These are phyloP conservation scores for Craspedostauros australis DNA, from an alignment of 108 stramenopile species.

Conservation along the genomic window DNA sequence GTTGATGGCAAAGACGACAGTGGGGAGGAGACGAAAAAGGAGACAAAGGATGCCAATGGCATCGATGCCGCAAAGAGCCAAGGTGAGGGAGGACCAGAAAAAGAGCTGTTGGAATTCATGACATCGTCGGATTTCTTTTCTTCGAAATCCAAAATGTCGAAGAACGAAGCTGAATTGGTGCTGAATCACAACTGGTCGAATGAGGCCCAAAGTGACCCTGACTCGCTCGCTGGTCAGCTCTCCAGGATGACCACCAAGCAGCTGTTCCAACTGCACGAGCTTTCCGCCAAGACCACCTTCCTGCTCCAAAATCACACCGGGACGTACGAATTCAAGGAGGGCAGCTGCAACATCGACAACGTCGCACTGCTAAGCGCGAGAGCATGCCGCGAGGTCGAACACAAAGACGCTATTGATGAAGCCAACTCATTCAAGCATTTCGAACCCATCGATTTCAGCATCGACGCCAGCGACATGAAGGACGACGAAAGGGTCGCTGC, in stretches of 20 bases:
- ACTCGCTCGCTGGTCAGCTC: constrained; percentile 33
- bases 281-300: constrained; percentile 25
- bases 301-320: constrained; percentile 13
- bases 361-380: constrained; percentile 48
- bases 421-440: not conserved
- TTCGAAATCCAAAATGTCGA: not conserved
- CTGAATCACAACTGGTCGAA: constrained; percentile 37
- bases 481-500: constrained; percentile 16
- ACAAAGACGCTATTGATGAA: not conserved
- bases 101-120: no score
- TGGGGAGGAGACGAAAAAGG: constrained; percentile 1
- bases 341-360: constrained; percentile 27
- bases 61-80: constrained; percentile 5
- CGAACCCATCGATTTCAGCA: constrained; percentile 5
- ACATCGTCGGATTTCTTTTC: no score
- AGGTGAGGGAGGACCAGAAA: not conserved
- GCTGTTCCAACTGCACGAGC: constrained; percentile 20
- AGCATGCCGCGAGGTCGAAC: constrained; percentile 17
- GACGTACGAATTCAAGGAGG: constrained; percentile 18
- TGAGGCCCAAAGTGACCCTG: constrained; percentile 36
- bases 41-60: not conserved
- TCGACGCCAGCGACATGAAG: constrained; percentile 1
- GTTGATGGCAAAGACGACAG: not conserved
- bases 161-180: constrained; percentile 1
- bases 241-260: constrained; percentile 37